Conservation (phyloP, 805 yeast genomes). For the Candida parachauliodes region DNA sequence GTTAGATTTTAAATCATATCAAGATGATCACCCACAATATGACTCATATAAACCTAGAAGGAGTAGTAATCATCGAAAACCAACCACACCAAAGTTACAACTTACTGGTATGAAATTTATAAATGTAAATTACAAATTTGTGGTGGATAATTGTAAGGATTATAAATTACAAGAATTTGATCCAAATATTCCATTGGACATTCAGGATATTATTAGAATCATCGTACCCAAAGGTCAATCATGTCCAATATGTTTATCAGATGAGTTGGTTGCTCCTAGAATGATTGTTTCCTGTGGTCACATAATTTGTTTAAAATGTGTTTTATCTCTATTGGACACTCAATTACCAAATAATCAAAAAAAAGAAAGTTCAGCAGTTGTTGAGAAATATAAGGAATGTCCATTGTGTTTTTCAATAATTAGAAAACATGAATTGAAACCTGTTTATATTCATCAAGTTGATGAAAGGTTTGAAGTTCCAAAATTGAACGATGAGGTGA, state of each 20-base stretch:
- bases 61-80: constrained; percentile 6
- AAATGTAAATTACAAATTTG: constrained; percentile 80
- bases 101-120: constrained; percentile 65
- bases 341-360: constrained; percentile 39
- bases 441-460: constrained; percentile 51
- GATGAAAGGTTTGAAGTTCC: constrained; percentile 61
- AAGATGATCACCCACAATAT: constrained; percentile 29
- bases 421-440: constrained; percentile 54
- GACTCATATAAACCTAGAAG: constrained; percentile 10
- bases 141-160: constrained; percentile 62
- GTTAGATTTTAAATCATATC: constrained; percentile 49
- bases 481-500: constrained; percentile 49
- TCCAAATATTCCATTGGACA: constrained; percentile 71
- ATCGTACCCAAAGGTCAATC: constrained; percentile 70
- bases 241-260: constrained; percentile 90
- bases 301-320: constrained; percentile 78
- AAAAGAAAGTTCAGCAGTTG: constrained; percentile 30
- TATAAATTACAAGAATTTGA: constrained; percentile 59
- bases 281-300: constrained; percentile 94
- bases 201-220: constrained; percentile 62
- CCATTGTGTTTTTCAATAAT: constrained; percentile 69
- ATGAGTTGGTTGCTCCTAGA: constrained; percentile 84
- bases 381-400: constrained; percentile 61
- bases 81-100: constrained; percentile 30
- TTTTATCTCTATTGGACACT: constrained; percentile 65